Evolutionary conservation across 23 red algal species (phyloP), one percentile per base, ranked within the genome.

Genomic region (Gracilaria gracilis): DNA sequence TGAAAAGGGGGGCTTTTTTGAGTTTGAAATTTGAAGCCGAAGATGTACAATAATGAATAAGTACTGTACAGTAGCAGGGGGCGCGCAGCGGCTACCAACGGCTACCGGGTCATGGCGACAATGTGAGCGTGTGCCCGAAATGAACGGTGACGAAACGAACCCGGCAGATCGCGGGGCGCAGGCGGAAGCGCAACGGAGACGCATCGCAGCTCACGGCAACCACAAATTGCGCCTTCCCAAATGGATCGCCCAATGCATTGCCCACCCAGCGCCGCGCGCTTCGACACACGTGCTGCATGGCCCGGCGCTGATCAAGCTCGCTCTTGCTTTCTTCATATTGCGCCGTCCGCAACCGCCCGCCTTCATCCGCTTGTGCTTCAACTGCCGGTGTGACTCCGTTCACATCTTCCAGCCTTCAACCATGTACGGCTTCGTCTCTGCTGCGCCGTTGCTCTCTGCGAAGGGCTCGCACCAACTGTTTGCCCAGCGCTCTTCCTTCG

Each of bases 371-470:
- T 46, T 46, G 5, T 46, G 5, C 42, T 46, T n/a, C n/a, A 46
- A 46, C 42, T 4, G 42, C 42, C 42, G 42, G 4, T 46, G 5
- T 15, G 7, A 24, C 32, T 67, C 35, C 12, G 13, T 17, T 44
- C 4, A 24, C 35, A 15, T 55, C 67, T 24, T 44, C 12, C 5
- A 2, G 5, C 53, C 61, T 67, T 39, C 57, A 32, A 89, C 19
- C 42, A 89, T 89, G 86, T 89, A 50, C 86, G 86, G 72, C 7
- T 89, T 89, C 39, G 86, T 89, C 50, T 79, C 86, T 8, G 72
- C 86, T 39, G 61, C 23, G 24, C 70, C 86, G 71, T 15, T 85
- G 58, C 9, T 89, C 12, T 67, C 72, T 24, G 53, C 72, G 9
- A 61, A 78, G 33, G 11, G 53, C 57, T 39, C 72, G 24, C 36